phyloP scores from a whole-genome alignment of 352 stramenopile genomes.

The Globisporangium solare region DNA sequence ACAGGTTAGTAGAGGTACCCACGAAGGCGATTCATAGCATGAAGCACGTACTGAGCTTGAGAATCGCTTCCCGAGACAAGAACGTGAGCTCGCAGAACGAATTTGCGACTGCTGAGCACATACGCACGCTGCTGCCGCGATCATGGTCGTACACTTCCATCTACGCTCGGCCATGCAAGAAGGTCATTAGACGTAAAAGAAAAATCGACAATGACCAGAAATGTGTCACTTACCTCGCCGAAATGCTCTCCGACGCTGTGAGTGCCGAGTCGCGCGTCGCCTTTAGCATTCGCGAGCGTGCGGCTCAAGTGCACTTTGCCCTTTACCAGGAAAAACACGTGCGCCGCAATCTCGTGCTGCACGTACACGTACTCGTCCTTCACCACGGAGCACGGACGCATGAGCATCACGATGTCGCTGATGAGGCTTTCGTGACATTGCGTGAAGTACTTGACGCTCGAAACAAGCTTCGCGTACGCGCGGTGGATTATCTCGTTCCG shows the following conservation, averaged over 20 bases:
- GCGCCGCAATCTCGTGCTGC: slow-evolving; percentile 78
- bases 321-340: slow-evolving; percentile 83
- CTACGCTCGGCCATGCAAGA: slow-evolving; percentile 12
- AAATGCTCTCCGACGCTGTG: slow-evolving; percentile 66
- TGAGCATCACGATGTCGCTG: slow-evolving; percentile 80
- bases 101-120: slow-evolving; percentile 74
- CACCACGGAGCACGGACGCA: slow-evolving; percentile 69
- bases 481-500: slow-evolving; percentile 86
- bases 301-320: slow-evolving; percentile 67
- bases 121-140: slow-evolving; percentile 78
- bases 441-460: slow-evolving; percentile 64
- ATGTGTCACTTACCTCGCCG: slow-evolving; percentile 44
- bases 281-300: slow-evolving; percentile 30
- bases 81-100: slow-evolving; percentile 80
- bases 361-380: slow-evolving; percentile 78
- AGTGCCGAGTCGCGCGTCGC: slow-evolving; percentile 42
- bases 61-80: slow-evolving; percentile 66
- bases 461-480: slow-evolving; percentile 62
- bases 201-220: not conserved
- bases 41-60: slow-evolving; percentile 57
- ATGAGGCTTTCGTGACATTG: slow-evolving; percentile 77
- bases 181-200: not conserved
- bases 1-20: not conserved
- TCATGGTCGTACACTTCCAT: slow-evolving; percentile 81
- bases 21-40: no score